Percentiles rank a stretch among this genome's conserved stretches.
Evolutionary conservation across 2,329 filamentous ascomycete species (phyloP).

Genomic region (Cordyceps javanica): DNA sequence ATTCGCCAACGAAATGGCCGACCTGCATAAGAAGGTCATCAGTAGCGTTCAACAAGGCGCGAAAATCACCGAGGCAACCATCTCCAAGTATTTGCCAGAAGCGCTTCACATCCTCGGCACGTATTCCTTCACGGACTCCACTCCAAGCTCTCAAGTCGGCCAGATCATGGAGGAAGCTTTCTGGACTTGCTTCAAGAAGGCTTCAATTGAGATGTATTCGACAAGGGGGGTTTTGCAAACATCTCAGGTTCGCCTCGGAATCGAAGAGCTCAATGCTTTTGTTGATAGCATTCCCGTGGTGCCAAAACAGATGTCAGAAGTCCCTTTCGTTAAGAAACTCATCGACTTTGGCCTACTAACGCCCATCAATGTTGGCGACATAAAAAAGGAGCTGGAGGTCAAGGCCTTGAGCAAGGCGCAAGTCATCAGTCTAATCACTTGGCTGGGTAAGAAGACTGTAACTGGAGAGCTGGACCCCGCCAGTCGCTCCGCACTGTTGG

Average conservation of each 20-base stretch:
- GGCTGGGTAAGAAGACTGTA: constrained; percentile 68
- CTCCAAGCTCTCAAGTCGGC: constrained; percentile 76
- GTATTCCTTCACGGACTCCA: constrained; percentile 84
- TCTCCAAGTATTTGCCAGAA: constrained; percentile 65
- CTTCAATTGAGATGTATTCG: constrained; percentile 81
- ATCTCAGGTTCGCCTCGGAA: constrained; percentile 69
- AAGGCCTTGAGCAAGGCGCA: constrained; percentile 76
- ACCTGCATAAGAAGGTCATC: constrained; percentile 58
- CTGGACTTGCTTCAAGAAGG: constrained; percentile 82
- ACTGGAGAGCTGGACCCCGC: constrained; percentile 65
- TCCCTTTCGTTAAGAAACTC: constrained; percentile 72
- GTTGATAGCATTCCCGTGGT: constrained; percentile 84
- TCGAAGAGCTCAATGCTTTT: constrained; percentile 63
- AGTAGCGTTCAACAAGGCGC: constrained; percentile 37
- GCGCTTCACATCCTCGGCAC: constrained; percentile 80
- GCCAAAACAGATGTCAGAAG: constrained; percentile 66
- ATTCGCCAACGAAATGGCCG: constrained; percentile 80
- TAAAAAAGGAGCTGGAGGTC: constrained; percentile 73
- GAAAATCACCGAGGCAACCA: constrained; percentile 55
- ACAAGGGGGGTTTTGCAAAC: constrained; percentile 83
- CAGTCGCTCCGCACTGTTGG: constrained; percentile 64
- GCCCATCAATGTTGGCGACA: constrained; percentile 79
- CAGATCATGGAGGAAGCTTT: constrained; percentile 91
- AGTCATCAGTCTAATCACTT: constrained; percentile 75
- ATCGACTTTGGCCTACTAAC: constrained; percentile 82